phyloP scores from a whole-genome alignment of 257 asterid species.

The Solanum rostratum region DNA sequence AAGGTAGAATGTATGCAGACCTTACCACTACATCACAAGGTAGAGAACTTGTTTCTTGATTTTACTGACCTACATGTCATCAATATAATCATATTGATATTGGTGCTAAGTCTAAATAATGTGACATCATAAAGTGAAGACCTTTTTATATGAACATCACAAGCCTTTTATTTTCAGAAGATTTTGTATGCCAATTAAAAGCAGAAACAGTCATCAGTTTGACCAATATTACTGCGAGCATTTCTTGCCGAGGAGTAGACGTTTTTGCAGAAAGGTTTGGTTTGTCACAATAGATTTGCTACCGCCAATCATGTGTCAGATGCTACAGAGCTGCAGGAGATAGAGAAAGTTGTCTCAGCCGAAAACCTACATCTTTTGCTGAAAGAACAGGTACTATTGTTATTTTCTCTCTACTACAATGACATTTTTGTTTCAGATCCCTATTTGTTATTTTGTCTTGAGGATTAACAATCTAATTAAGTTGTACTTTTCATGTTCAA shows the following conservation, averaged over 20 bases:
- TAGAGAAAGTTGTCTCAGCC: constrained; percentile 39
- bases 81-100: no score
- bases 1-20: no score
- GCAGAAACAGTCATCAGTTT: constrained; percentile 21
- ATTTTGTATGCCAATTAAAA: constrained; percentile 18
- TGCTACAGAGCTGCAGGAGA: constrained; percentile 68
- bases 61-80: no score
- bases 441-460: not conserved
- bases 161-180: constrained; percentile 39
- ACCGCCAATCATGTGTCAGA: constrained; percentile 63
- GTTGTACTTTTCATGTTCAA: no score
- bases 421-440: not conserved
- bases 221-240: constrained; percentile 53
- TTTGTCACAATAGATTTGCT: constrained; percentile 38
- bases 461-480: no score
- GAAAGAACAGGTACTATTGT: constrained; percentile 78
- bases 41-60: no score
- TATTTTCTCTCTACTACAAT: not conserved
- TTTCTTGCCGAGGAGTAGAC: constrained; percentile 87
- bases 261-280: constrained; percentile 48
- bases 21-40: no score
- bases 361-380: constrained; percentile 60
- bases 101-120: no score
- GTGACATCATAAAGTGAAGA: no score
- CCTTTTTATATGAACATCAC: constrained; percentile 63